Conservation (phyloP, 345 rosid species). For the Salix koriyanagi region DNA sequence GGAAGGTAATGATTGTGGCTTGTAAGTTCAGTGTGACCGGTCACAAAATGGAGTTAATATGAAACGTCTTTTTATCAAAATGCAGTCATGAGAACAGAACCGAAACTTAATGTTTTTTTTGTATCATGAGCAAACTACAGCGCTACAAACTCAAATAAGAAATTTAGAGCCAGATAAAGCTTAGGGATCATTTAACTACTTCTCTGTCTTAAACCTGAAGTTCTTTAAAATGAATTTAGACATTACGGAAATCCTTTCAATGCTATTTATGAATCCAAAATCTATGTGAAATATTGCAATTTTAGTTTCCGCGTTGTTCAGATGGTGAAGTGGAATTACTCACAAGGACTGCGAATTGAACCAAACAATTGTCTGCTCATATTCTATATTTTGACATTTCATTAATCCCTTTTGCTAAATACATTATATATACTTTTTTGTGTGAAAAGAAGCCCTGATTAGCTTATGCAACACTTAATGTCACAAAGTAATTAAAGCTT, state of each 20-base stretch:
- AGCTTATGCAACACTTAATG: background rate
- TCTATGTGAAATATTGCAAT: background rate
- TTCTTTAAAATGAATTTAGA: background rate
- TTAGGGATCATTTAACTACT: background rate
- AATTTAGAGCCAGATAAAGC: background rate
- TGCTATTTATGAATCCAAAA: constrained; percentile 8
- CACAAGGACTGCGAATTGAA: background rate
- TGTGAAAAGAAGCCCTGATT: background rate
- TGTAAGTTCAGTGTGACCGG: too few species aligned
- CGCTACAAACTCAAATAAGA: background rate
- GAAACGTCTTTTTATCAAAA: background rate
- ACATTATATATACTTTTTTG: background rate
- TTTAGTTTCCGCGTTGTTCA: background rate
- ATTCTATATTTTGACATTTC: background rate
- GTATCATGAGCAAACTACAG: background rate
- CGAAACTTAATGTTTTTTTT: background rate
- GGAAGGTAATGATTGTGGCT: too few species aligned
- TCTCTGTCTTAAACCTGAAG: background rate
- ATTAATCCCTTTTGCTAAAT: background rate
- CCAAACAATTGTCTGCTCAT: background rate
- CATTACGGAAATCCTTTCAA: background rate
- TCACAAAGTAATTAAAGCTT: background rate
- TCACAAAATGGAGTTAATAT: too few species aligned
- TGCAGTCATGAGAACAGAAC: background rate
- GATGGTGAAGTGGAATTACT: background rate